These are phyloP conservation scores for Dactylellina cionopaga DNA, from an alignment of 2,329 filamentous ascomycete genomes.

Conservation along the genomic window DNA sequence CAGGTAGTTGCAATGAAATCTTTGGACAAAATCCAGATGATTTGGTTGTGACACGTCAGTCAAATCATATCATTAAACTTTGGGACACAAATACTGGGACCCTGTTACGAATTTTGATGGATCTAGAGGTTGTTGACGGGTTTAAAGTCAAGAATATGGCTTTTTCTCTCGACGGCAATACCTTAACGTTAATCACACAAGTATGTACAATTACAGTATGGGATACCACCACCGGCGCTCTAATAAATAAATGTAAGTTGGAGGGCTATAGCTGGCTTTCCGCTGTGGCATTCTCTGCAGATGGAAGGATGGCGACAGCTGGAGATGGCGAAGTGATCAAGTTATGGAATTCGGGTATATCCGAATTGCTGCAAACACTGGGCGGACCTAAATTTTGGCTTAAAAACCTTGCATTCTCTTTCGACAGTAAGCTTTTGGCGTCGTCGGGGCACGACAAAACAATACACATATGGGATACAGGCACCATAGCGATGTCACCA, in stretches of 20 bases:
- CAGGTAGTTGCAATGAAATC: too few relatives aligned
- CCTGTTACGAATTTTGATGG: too few relatives aligned
- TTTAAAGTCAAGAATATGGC: neutral
- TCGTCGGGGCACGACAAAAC: too few relatives aligned
- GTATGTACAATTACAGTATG: too few relatives aligned
- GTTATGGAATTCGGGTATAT: neutral
- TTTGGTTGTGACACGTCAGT: too few relatives aligned
- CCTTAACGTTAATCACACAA: neutral
- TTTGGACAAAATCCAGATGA: too few relatives aligned
- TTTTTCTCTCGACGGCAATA: neutral
- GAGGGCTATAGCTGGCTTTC: constrained; percentile 69
- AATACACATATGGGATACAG: too few relatives aligned
- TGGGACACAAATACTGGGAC: too few relatives aligned
- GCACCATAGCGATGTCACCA: too few relatives aligned
- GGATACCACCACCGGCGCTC: neutral
- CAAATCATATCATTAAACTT: too few relatives aligned
- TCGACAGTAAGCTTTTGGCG: neutral
- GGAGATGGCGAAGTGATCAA: neutral
- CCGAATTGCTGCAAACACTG: neutral
- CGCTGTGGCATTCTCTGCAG: constrained; percentile 91
- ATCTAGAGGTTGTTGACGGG: too few relatives aligned
- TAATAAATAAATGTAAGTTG: neutral
- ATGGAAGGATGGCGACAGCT: constrained; percentile 91
- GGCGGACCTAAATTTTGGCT: neutral
- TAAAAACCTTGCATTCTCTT: neutral